Percentiles rank a stretch among this genome's conserved stretches.
Evolutionary conservation across 2,329 filamentous ascomycete genomes (phyloP).

Genomic region (Penicillium sp.): DNA sequence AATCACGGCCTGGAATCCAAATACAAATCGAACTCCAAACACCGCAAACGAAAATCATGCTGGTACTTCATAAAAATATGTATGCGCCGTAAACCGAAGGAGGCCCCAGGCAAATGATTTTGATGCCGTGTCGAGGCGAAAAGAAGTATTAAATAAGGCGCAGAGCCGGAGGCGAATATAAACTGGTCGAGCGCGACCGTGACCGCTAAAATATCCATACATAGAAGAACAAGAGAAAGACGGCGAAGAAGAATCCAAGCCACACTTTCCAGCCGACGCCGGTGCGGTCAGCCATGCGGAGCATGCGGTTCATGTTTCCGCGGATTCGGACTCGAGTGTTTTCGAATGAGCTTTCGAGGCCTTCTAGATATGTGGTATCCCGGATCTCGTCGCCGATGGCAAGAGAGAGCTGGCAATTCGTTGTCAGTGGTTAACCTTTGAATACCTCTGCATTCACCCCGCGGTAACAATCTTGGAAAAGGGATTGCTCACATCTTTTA

Average conservation of each 20-base stretch:
- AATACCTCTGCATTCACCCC: neutral
- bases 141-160: slow-evolving; percentile 3
- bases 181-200: slow-evolving; percentile 17
- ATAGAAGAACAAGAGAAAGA: slow-evolving; percentile 79
- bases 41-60: slow-evolving; percentile 9
- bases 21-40: slow-evolving; percentile 3
- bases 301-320: slow-evolving; percentile 96
- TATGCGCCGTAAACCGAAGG: neutral
- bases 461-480: neutral
- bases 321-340: slow-evolving; percentile 72
- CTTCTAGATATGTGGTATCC: slow-evolving; percentile 78
- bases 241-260: slow-evolving; percentile 80
- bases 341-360: slow-evolving; percentile 96
- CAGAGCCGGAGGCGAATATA: neutral
- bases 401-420: slow-evolving; percentile 64
- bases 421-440: slow-evolving; percentile 5
- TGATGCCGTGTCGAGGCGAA: neutral
- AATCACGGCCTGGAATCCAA: neutral
- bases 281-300: slow-evolving; percentile 88
- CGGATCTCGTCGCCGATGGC: slow-evolving; percentile 95
- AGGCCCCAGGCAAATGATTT: neutral
- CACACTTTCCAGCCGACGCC: slow-evolving; percentile 96
- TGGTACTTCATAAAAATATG: neutral
- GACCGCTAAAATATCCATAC: slow-evolving; percentile 75
- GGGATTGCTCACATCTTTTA: slow-evolving; percentile 70